Conservation (phyloP, 306 rosid species). For the Cucurbita pepo region DNA sequence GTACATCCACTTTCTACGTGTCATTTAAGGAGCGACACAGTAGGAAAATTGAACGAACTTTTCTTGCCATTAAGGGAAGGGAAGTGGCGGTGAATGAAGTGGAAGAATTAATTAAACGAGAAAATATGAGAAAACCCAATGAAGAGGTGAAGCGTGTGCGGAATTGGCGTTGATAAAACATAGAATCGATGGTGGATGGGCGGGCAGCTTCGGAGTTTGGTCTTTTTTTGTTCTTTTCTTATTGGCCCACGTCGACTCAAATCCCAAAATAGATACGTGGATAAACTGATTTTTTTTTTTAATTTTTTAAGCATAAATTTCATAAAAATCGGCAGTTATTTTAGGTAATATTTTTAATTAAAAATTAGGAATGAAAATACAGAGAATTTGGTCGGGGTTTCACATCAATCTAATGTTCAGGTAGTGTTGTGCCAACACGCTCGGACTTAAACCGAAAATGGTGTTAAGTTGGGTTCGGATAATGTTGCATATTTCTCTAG, state of each 20-base stretch:
- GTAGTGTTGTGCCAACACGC: too few relatives aligned
- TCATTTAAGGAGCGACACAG: neutral
- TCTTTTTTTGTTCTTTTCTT: neutral
- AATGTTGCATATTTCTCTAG: too few relatives aligned
- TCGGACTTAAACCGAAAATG: too few relatives aligned
- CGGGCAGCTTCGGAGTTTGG: neutral
- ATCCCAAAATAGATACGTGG: slow-evolving; percentile 46
- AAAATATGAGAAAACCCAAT: neutral
- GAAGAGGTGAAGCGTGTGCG: neutral
- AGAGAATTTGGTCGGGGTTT: too few relatives aligned
- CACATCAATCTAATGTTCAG: too few relatives aligned
- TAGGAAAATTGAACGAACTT: neutral
- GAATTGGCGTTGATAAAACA: neutral
- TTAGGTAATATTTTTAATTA: too few relatives aligned
- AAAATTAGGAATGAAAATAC: too few relatives aligned
- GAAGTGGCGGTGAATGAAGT: neutral
- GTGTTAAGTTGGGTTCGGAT: too few relatives aligned
- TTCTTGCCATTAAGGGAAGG: slow-evolving; percentile 10
- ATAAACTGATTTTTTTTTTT: neutral
- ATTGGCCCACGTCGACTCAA: slow-evolving; percentile 72
- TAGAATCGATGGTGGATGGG: neutral
- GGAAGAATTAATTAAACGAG: neutral
- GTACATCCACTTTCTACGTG: neutral
- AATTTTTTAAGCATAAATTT: too few relatives aligned
- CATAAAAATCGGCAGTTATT: too few relatives aligned